Percentiles rank a stretch among this genome's conserved stretches.
Conservation (phyloP, 768 basidiomycete species). For the Leccinum longicurvipes region DNA sequence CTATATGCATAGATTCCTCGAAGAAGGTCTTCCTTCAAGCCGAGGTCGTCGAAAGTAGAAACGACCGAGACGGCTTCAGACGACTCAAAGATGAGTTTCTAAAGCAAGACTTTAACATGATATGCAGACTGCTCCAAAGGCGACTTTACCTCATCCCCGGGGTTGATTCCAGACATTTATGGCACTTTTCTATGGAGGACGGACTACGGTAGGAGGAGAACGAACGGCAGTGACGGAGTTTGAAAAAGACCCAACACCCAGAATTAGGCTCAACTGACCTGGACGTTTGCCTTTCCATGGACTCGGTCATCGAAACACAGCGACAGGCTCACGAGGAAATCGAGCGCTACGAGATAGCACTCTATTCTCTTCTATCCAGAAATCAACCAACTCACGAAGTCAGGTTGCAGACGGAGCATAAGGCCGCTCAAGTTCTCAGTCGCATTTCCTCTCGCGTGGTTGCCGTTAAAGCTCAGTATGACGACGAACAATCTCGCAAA, state of each 20-base stretch:
- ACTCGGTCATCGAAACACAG: slow-evolving; percentile 91
- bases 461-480: slow-evolving; percentile 68
- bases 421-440: slow-evolving; percentile 84
- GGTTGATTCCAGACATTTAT: slow-evolving; percentile 78
- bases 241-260: slow-evolving; percentile 34
- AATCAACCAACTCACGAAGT: slow-evolving; percentile 59
- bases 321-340: slow-evolving; percentile 95
- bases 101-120: slow-evolving; percentile 1
- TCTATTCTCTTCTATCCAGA: slow-evolving; percentile 79
- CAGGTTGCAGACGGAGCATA: slow-evolving; percentile 77
- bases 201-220: slow-evolving; percentile 32
- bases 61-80: slow-evolving; percentile 89
- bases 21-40: slow-evolving; percentile 91
- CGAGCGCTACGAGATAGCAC: slow-evolving; percentile 85
- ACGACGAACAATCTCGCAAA: slow-evolving; percentile 70
- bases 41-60: slow-evolving; percentile 86
- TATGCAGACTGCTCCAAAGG: slow-evolving; percentile 16
- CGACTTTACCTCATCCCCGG: slow-evolving; percentile 74
- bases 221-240: slow-evolving; percentile 46
- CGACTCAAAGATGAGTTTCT: slow-evolving; percentile 95
- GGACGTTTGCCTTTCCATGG: slow-evolving; percentile 69
- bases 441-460: slow-evolving; percentile 69
- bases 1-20: slow-evolving; percentile 99
- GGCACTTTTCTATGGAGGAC: slow-evolving; percentile 29
- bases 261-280: no score